phyloP scores from a whole-genome alignment of 179 eudicot species.

The Carnegiea gigantea region DNA sequence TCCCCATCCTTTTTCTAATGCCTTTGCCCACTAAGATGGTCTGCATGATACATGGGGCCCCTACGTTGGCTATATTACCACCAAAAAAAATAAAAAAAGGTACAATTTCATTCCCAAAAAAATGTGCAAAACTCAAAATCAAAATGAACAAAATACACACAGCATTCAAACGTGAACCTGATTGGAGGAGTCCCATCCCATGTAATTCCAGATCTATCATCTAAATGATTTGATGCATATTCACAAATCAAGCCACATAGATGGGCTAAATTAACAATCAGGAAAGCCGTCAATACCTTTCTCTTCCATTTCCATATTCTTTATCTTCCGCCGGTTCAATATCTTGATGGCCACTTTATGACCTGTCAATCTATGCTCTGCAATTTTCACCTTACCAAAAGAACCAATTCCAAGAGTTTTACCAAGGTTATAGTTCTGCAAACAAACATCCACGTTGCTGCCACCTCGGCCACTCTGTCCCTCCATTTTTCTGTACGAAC shows the following conservation, averaged over 20 bases:
- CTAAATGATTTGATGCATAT: no score
- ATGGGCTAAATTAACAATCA: neutral
- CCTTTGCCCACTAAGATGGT: no score
- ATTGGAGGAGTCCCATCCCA: no score
- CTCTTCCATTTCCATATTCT: conserved; percentile 93
- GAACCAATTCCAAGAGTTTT: conserved; percentile 99
- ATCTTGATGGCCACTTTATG: conserved; percentile 98
- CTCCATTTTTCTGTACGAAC: conserved; percentile 56
- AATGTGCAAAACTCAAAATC: no score
- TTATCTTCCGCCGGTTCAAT: conserved; percentile 85
- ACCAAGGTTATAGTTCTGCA: conserved; percentile 86
- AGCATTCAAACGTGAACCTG: no score
- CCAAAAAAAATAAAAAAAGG: no score
- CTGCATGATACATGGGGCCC: no score
- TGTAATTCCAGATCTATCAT: no score
- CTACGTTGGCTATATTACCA: no score
- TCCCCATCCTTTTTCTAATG: no score
- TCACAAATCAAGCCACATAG: neutral
- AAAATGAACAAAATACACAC: no score
- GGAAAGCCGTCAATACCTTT: conserved; percentile 50
- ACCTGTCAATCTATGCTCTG: conserved; percentile 82
- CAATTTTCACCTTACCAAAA: conserved; percentile 95
- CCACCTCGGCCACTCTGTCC: conserved; percentile 60
- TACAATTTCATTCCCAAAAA: no score
- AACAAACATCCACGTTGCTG: conserved; percentile 47